A percentile compares a stretch with the other conserved stretches of the same genome.
These are phyloP conservation scores for Claviceps maximensis DNA, from an alignment of 2,329 filamentous ascomycete genomes.

Conservation along the genomic window DNA sequence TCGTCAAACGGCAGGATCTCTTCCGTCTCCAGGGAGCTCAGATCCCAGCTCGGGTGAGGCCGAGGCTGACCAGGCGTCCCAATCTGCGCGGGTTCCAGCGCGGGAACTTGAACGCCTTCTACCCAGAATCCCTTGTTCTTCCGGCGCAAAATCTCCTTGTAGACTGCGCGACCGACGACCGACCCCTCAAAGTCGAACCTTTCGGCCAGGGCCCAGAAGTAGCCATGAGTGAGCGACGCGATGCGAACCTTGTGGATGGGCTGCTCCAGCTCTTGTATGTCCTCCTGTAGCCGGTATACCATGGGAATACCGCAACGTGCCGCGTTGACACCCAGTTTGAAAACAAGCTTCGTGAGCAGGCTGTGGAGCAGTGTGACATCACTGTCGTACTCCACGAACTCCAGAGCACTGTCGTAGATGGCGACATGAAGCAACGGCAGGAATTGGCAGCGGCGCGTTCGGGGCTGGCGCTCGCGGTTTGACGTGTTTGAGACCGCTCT, in stretches of 20 bases:
- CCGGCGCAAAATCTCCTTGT: constrained; percentile 62
- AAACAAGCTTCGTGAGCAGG: constrained; percentile 60
- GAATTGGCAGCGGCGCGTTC: constrained; percentile 52
- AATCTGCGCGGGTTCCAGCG: constrained; percentile 49
- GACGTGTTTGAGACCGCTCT: constrained; percentile 59
- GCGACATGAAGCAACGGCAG: constrained; percentile 71
- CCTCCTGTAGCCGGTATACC: constrained; percentile 78
- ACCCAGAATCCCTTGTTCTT: constrained; percentile 69
- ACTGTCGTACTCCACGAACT: constrained; percentile 56
- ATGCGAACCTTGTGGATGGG: constrained; percentile 63
- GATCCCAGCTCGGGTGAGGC: constrained; percentile 31
- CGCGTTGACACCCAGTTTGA: constrained; percentile 71
- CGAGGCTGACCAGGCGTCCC: constrained; percentile 34
- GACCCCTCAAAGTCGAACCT: constrained; percentile 65
- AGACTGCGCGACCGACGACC: constrained; percentile 54
- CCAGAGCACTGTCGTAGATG: constrained; percentile 77
- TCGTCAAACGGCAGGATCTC: constrained; percentile 65
- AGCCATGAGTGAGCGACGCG: constrained; percentile 76
- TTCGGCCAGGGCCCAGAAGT: constrained; percentile 69
- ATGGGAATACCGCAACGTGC: constrained; percentile 69
- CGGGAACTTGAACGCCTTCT: constrained; percentile 57
- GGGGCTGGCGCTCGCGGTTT: constrained; percentile 40
- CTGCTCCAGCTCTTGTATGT: constrained; percentile 54
- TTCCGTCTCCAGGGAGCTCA: constrained; percentile 45
- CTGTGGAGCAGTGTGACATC: constrained; percentile 69